phyloP scores from a whole-genome alignment of 192 early-diverging fungal genomes.

The Mortierella hygrophila region DNA sequence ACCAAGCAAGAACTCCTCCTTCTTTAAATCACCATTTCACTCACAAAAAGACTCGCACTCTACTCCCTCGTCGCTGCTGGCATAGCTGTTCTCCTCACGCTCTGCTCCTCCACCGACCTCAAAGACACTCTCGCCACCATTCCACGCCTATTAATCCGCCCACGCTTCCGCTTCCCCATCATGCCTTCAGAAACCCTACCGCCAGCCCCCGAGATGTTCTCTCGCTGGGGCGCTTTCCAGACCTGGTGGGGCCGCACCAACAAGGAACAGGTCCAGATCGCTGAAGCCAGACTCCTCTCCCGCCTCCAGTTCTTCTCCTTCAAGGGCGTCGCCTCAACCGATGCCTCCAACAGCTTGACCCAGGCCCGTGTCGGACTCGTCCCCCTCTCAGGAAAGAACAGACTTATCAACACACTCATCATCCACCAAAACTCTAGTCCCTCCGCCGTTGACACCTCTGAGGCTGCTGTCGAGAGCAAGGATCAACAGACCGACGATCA shows the following conservation, averaged over 20 bases:
- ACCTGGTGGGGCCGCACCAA: conserved; percentile 44
- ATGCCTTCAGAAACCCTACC: conserved; percentile 48
- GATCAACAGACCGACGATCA: conserved; percentile 44
- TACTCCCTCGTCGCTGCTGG: neutral
- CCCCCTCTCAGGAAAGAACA: conserved; percentile 61
- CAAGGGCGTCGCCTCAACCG: conserved; percentile 43
- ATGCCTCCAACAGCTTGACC: conserved; percentile 29
- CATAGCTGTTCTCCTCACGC: neutral
- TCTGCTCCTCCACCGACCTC: neutral
- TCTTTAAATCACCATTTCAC: neutral
- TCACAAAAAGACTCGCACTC: neutral
- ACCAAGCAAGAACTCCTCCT: neutral
- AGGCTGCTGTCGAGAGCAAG: conserved; percentile 21
- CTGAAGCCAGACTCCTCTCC: conserved; percentile 71
- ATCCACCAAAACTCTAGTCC: conserved; percentile 61
- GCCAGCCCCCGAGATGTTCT: conserved; percentile 41
- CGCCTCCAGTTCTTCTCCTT: conserved; percentile 66
- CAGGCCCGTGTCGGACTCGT: conserved; percentile 69
- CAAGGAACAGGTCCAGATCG: conserved; percentile 47
- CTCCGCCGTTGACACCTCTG: conserved; percentile 35
- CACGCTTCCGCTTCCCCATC: conserved; percentile 53
- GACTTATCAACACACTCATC: conserved; percentile 71
- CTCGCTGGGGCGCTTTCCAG: conserved; percentile 49
- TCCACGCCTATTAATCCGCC: conserved; percentile 46
- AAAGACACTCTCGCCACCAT: conserved; percentile 14